phyloP scores from a whole-genome alignment of 768 basidiomycete species.

The Amanita brunnescens region DNA sequence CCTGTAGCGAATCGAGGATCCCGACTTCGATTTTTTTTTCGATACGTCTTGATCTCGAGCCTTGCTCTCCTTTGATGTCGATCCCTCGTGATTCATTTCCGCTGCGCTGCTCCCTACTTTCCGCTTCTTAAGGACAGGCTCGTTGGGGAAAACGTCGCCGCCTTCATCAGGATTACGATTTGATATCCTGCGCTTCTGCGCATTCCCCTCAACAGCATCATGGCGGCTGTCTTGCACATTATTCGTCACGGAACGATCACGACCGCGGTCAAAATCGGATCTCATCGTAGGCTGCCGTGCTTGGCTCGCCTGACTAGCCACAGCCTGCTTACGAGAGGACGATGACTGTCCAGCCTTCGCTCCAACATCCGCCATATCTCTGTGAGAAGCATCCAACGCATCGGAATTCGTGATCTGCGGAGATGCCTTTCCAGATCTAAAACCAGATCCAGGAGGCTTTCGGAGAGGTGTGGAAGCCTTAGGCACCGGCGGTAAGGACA shows the following conservation, averaged over 20 bases:
- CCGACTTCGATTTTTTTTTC: not conserved
- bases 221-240: not conserved
- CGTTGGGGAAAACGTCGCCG: not conserved
- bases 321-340: not conserved
- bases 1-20: not conserved
- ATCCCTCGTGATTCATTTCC: not conserved
- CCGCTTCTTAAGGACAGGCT: slow-evolving; percentile 1
- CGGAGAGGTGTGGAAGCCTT: not conserved
- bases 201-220: not conserved
- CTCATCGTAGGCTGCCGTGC: not conserved
- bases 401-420: slow-evolving; percentile 12
- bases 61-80: not conserved
- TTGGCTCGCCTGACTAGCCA: not conserved
- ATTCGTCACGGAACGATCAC: not conserved
- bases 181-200: not conserved
- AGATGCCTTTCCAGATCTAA: slow-evolving; percentile 27
- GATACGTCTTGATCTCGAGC: not conserved
- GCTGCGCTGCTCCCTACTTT: not conserved
- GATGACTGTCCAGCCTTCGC: not conserved
- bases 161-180: not conserved
- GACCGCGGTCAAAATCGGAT: not conserved
- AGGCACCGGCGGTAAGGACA: not conserved
- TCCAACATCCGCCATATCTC: not conserved
- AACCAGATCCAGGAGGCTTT: slow-evolving; percentile 42
- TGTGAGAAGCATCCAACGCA: not conserved